A percentile compares a stretch with the other conserved stretches of the same genome.
These are phyloP conservation scores for Pythium phragmitis DNA, from an alignment of 352 stramenopile genomes.

Conservation along the genomic window DNA sequence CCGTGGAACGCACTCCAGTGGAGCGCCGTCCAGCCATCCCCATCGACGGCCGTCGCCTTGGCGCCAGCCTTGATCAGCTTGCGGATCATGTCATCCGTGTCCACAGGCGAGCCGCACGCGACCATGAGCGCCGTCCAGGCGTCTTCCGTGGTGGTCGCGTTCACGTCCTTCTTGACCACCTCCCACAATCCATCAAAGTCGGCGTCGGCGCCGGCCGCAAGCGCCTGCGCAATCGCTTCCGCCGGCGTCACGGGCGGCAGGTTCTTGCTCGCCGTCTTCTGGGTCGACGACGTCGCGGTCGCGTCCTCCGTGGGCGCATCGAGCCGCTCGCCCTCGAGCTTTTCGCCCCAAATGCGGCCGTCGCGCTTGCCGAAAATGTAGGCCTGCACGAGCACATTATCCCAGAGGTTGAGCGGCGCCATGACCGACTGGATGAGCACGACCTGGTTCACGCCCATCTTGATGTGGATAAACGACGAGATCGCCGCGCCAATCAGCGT, in stretches of 20 bases:
- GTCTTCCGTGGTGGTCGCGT: constrained; percentile 69
- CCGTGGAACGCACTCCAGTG: constrained; percentile 86
- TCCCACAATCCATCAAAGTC: constrained; percentile 74
- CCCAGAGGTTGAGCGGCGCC: constrained; percentile 81
- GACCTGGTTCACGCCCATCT: constrained; percentile 87
- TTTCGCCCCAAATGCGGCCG: constrained; percentile 78
- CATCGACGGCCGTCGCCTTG: constrained; percentile 62
- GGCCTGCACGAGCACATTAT: constrained; percentile 75
- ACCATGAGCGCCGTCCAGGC: constrained; percentile 85
- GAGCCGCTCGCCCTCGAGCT: constrained; percentile 70
- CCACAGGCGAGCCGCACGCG: constrained; percentile 72
- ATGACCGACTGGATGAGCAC: constrained; percentile 86
- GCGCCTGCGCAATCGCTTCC: constrained; percentile 60
- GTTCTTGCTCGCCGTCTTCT: constrained; percentile 26
- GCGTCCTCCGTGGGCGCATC: constrained; percentile 42
- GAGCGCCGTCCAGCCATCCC: constrained; percentile 79
- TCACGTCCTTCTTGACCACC: constrained; percentile 55
- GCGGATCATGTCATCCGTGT: constrained; percentile 80
- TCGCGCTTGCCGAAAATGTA: constrained; percentile 67
- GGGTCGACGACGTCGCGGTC: constrained; percentile 12
- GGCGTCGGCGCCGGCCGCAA: constrained; percentile 60
- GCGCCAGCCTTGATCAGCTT: constrained; percentile 58
- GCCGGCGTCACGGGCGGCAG: constrained; percentile 33
- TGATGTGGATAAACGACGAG: constrained; percentile 79
- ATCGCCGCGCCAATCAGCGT: constrained; percentile 77